Percentiles rank a stretch among this genome's conserved stretches.
Conservation (phyloP, 345 rosid species). For the Bretschneidera sinensis region DNA sequence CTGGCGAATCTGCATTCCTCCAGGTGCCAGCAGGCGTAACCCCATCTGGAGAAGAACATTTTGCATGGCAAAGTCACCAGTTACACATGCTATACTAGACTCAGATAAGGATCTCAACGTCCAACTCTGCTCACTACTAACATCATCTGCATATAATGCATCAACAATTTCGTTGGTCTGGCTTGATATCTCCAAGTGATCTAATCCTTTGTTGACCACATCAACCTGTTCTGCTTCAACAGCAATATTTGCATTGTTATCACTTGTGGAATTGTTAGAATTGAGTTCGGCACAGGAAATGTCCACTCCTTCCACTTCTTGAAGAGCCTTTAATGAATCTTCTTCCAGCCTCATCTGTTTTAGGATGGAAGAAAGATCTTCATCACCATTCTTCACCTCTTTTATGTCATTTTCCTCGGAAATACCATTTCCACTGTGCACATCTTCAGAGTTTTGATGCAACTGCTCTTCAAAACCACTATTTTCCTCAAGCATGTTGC, state of each 20-base stretch:
- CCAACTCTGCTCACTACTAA: conserved; percentile 84
- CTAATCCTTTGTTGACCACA: conserved; percentile 27
- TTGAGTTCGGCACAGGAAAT: conserved; percentile 15
- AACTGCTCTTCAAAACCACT: conserved; percentile 16
- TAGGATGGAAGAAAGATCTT: conserved; percentile 42
- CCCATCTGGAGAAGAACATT: conserved; percentile 98
- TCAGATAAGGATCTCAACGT: conserved; percentile 78
- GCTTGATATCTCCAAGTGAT: conserved; percentile 44
- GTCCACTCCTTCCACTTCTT: conserved; percentile 35
- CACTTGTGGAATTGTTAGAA: conserved; percentile 17
- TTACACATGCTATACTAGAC: conserved; percentile 88
- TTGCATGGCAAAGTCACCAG: conserved; percentile 94
- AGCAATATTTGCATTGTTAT: conserved; percentile 19
- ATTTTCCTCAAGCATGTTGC: conserved; percentile 16
- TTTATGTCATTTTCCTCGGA: conserved; percentile 28
- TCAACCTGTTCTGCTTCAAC: conserved; percentile 27
- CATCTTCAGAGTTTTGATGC: conserved; percentile 19
- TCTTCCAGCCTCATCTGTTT: conserved; percentile 74
- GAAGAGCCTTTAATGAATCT: conserved; percentile 37
- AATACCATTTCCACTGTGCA: conserved; percentile 18
- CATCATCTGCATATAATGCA: conserved; percentile 56
- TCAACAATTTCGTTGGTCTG: conserved; percentile 49
- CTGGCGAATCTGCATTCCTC: conserved; percentile 89
- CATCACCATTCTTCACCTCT: conserved; percentile 24
- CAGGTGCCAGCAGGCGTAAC: conserved; percentile 79